Conservation (phyloP, 2,329 filamentous ascomycete species). For the Talaromyces sp. region DNA sequence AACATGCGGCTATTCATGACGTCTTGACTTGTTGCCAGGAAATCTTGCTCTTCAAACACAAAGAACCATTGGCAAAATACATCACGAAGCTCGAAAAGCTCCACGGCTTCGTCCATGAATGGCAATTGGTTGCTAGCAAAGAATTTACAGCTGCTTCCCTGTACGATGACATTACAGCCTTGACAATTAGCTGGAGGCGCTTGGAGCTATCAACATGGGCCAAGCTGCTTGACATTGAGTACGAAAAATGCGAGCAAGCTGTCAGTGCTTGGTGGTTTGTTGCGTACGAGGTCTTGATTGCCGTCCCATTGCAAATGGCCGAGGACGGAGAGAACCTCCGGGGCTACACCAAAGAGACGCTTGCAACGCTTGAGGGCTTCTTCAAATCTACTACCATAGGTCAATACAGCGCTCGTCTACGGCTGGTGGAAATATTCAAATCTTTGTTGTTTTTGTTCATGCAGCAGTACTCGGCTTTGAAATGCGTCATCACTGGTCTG, state of each 20-base stretch:
- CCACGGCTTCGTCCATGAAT: constrained; percentile 80
- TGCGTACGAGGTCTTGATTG: constrained; percentile 83
- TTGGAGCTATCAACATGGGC: constrained; percentile 91
- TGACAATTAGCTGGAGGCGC: constrained; percentile 83
- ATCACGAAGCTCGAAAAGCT: constrained; percentile 84
- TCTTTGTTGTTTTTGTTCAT: constrained; percentile 60
- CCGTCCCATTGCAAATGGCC: constrained; percentile 62
- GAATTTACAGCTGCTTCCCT: constrained; percentile 64
- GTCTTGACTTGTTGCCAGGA: constrained; percentile 69
- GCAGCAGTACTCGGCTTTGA: constrained; percentile 54
- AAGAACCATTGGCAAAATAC: constrained; percentile 79
- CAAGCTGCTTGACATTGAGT: constrained; percentile 78
- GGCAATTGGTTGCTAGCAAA: constrained; percentile 87
- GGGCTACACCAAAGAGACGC: constrained; percentile 60
- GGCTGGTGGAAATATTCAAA: constrained; percentile 57
- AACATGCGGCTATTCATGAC: constrained; percentile 74
- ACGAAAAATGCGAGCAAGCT: constrained; percentile 66
- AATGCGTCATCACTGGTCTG: constrained; percentile 58
- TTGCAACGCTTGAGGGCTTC: constrained; percentile 74
- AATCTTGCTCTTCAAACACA: constrained; percentile 67
- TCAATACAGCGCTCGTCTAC: constrained; percentile 68
- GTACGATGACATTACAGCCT: constrained; percentile 71
- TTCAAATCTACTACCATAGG: constrained; percentile 73
- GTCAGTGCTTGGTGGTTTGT: constrained; percentile 95
- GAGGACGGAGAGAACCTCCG: constrained; percentile 54